Percentiles rank a stretch among this genome's conserved stretches.
Evolutionary conservation across 352 stramenopile species (phyloP).

Genomic region (Phytopythium boreale): DNA sequence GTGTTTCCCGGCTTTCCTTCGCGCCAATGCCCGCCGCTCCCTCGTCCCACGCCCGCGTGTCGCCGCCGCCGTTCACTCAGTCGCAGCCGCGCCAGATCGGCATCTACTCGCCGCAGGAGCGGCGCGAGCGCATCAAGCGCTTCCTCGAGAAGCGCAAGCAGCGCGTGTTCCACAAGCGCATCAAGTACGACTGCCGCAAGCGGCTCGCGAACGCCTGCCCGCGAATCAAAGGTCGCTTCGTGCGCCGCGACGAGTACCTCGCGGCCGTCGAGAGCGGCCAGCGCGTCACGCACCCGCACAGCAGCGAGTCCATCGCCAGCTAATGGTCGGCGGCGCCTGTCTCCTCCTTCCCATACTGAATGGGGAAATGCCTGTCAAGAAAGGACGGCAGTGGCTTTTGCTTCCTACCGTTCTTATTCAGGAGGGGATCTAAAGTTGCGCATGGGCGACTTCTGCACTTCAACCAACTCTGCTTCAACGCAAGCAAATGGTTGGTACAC

Average conservation of each 20-base stretch:
- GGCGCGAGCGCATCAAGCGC: slow-evolving; percentile 49
- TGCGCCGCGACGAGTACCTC: slow-evolving; percentile 28
- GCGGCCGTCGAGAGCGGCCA: slow-evolving; percentile 12
- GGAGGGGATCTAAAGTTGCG: neutral
- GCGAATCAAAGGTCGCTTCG: slow-evolving; percentile 71
- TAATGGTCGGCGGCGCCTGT: neutral
- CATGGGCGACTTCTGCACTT: neutral
- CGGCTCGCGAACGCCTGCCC: slow-evolving; percentile 63
- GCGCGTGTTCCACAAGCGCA: slow-evolving; percentile 64
- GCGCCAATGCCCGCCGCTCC: neutral
- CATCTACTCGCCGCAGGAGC: slow-evolving; percentile 50
- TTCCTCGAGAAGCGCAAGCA: slow-evolving; percentile 76
- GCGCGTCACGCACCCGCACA: slow-evolving; percentile 8
- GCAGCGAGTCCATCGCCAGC: neutral
- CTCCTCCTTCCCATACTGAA: too few relatives aligned
- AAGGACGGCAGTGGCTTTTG: neutral
- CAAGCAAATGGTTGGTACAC: neutral
- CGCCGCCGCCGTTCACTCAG: neutral
- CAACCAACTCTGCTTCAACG: slow-evolving; percentile 1
- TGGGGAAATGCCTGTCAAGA: slow-evolving; percentile 1
- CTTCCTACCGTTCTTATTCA: neutral
- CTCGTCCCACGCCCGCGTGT: neutral
- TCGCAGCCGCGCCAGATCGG: slow-evolving; percentile 45
- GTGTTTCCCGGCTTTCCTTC: neutral
- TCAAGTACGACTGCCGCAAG: slow-evolving; percentile 77